Percentiles rank a stretch among this genome's conserved stretches.
Conservation (phyloP, 2,329 filamentous ascomycete species). For the Fusarium sp. region DNA sequence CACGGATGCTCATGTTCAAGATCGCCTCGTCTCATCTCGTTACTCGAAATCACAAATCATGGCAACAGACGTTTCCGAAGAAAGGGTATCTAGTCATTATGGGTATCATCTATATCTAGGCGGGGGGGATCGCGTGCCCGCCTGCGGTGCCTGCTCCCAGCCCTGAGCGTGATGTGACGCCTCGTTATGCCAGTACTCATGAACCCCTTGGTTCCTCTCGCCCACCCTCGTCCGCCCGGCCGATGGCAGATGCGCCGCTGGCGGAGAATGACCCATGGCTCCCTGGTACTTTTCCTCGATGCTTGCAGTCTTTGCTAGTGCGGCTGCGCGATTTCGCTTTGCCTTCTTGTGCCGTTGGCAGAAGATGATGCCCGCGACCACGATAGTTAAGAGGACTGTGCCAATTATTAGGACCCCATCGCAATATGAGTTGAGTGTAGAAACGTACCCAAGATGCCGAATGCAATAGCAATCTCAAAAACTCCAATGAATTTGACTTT, state of each 20-base stretch:
- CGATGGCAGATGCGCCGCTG: constrained; percentile 8
- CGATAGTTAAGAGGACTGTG: constrained; percentile 21
- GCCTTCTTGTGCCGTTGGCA: constrained; percentile 37
- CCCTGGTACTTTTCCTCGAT: constrained; percentile 12
- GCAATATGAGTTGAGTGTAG: too few species aligned
- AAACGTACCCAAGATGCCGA: constrained; percentile 40
- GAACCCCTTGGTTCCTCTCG: constrained; percentile 34
- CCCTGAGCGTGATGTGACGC: constrained; percentile 13
- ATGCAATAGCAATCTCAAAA: constrained; percentile 42
- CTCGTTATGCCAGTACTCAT: constrained; percentile 38
- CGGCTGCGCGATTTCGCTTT: constrained; percentile 20
- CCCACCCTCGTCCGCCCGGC: constrained; percentile 33
- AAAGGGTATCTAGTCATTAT: background rate
- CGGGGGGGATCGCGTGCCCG: constrained; percentile 12
- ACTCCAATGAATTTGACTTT: constrained; percentile 27
- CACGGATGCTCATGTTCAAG: too few species aligned
- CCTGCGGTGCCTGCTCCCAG: constrained; percentile 21
- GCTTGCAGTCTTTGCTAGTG: background rate
- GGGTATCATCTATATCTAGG: constrained; percentile 28
- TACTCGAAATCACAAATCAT: background rate
- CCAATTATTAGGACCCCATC: background rate
- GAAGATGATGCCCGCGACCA: constrained; percentile 35
- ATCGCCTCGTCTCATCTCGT: background rate
- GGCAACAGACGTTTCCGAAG: background rate
- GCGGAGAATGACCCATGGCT: background rate